These are phyloP conservation scores for Cryptococcus wingfieldii DNA, from an alignment of 1,284 basidiomycete genomes.

Conservation along the genomic window DNA sequence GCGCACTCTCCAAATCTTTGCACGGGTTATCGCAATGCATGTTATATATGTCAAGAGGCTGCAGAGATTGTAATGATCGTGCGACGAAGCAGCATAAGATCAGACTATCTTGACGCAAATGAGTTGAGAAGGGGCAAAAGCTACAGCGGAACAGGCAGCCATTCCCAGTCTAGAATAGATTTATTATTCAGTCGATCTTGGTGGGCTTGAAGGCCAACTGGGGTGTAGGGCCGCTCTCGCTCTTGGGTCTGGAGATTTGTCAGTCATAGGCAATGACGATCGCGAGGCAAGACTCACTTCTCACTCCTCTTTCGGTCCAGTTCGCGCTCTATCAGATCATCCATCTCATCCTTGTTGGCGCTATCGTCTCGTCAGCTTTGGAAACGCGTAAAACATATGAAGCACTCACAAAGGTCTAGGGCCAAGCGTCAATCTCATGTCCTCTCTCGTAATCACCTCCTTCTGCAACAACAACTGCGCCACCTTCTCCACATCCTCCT, in stretches of 20 bases:
- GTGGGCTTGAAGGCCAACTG: conserved; percentile 11
- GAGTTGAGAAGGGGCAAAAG: neutral
- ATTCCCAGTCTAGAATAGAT: too few species aligned
- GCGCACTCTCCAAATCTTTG: too few species aligned
- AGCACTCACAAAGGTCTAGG: conserved; percentile 38
- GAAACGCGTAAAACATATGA: neutral
- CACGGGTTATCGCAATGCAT: too few species aligned
- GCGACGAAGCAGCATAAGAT: too few species aligned
- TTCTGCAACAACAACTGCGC: conserved; percentile 84
- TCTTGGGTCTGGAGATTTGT: neutral
- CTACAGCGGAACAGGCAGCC: neutral
- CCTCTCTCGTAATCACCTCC: conserved; percentile 81
- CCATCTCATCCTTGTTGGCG: conserved; percentile 78
- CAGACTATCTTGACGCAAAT: too few species aligned
- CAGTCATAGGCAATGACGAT: neutral
- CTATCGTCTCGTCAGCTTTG: conserved; percentile 58
- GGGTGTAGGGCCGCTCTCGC: conserved; percentile 6
- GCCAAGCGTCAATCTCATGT: conserved; percentile 43
- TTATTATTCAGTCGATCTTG: neutral
- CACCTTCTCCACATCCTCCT: conserved; percentile 88
- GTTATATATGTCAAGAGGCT: too few species aligned
- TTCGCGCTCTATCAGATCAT: conserved; percentile 73
- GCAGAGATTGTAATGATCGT: too few species aligned
- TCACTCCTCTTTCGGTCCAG: conserved; percentile 38
- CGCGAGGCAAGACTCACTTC: conserved; percentile 1